A percentile compares a stretch with the other conserved stretches of the same genome.
These are phyloP conservation scores for Magnolia changhungtana DNA, from an alignment of 164 flowering plant species.

Conservation along the genomic window DNA sequence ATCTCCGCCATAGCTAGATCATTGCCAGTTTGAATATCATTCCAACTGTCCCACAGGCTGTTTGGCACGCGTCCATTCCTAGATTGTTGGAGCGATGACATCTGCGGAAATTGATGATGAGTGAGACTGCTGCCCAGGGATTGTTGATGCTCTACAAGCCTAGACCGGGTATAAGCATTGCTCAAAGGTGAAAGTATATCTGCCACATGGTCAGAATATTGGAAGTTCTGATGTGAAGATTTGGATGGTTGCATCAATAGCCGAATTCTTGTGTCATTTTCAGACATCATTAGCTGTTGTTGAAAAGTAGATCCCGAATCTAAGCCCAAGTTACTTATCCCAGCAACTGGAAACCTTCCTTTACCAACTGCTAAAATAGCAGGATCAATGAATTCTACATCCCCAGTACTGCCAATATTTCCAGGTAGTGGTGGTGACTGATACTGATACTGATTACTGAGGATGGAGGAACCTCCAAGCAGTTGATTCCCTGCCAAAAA, in stretches of 20 bases:
- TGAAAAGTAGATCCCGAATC: constrained; percentile 47
- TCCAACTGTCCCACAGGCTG: constrained; percentile 80
- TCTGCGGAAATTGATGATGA: constrained; percentile 37
- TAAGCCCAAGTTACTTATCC: constrained; percentile 37
- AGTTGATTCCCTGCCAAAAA: constrained; percentile 32
- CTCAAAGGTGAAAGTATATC: constrained; percentile 39
- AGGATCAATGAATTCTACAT: constrained; percentile 47
- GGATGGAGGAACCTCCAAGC: constrained; percentile 17
- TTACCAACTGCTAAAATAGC: constrained; percentile 78
- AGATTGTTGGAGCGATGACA: constrained; percentile 45
- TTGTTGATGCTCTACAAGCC: constrained; percentile 44
- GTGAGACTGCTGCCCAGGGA: constrained; percentile 44
- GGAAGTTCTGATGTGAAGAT: constrained; percentile 48
- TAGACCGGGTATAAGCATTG: constrained; percentile 49
- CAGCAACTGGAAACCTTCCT: constrained; percentile 58
- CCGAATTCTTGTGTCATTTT: constrained; percentile 65
- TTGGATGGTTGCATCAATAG: constrained; percentile 65
- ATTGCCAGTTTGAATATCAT: constrained; percentile 47
- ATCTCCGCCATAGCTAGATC: constrained; percentile 47
- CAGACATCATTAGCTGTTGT: constrained; percentile 41
- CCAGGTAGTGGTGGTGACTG: constrained; percentile 18
- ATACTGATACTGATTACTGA: constrained; percentile 26
- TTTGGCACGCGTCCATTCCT: constrained; percentile 52
- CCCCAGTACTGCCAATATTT: constrained; percentile 20
- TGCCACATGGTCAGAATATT: constrained; percentile 42